Evolutionary conservation across 1,284 basidiomycete species (phyloP).

Genomic region (Boletus smithii): DNA sequence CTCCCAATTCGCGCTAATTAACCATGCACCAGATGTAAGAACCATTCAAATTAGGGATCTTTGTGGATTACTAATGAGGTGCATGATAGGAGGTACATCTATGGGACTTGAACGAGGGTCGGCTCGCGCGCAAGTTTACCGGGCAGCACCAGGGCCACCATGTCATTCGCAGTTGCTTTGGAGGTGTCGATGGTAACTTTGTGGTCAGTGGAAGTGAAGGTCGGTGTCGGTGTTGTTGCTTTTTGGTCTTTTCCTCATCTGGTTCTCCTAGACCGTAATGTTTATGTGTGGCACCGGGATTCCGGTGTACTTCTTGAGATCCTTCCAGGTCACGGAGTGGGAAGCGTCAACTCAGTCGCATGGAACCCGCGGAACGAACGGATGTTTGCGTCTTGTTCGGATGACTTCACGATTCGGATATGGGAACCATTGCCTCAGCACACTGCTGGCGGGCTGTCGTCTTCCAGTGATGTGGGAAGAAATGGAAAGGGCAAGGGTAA

Average conservation of each 20-base stretch:
- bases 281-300: slow-evolving; percentile 95
- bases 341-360: slow-evolving; percentile 92
- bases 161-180: slow-evolving; percentile 91
- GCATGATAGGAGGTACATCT: slow-evolving; percentile 77
- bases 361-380: slow-evolving; percentile 88
- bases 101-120: slow-evolving; percentile 73
- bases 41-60: slow-evolving; percentile 10
- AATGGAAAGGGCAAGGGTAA: slow-evolving; percentile 66
- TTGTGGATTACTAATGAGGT: slow-evolving; percentile 10
- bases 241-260: slow-evolving; percentile 8
- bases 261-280: slow-evolving; percentile 65
- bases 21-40: slow-evolving; percentile 81
- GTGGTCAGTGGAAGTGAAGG: slow-evolving; percentile 95
- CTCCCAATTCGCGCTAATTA: slow-evolving; percentile 85
- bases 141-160: slow-evolving; percentile 80
- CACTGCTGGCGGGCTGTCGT: slow-evolving; percentile 7
- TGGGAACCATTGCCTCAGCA: slow-evolving; percentile 63
- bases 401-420: slow-evolving; percentile 81
- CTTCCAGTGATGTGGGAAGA: slow-evolving; percentile 18
- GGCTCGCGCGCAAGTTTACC: slow-evolving; percentile 73
- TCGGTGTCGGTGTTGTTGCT: slow-evolving; percentile 35
- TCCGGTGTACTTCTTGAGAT: slow-evolving; percentile 80
- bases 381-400: slow-evolving; percentile 93
- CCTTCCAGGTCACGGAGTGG: slow-evolving; percentile 78
- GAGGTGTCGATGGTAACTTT: slow-evolving; percentile 87